Evolutionary conservation across 768 basidiomycete species (phyloP).

Genomic region (Hortiboletus campestris): DNA sequence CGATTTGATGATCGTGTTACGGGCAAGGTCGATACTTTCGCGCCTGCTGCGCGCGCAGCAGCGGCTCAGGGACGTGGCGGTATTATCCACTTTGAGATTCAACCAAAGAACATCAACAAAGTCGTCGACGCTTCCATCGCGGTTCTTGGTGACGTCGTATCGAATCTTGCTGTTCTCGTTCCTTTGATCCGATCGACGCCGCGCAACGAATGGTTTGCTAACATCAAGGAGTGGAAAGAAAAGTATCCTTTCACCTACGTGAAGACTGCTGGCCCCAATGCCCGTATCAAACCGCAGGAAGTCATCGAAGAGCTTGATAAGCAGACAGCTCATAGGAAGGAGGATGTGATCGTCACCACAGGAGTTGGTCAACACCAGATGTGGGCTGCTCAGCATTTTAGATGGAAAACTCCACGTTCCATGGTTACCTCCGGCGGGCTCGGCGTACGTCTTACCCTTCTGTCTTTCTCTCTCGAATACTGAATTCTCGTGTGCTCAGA

Average conservation of each 20-base stretch:
- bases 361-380: slow-evolving; percentile 99
- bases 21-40: slow-evolving; percentile 84
- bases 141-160: slow-evolving; percentile 88
- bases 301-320: slow-evolving; percentile 89
- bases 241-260: slow-evolving; percentile 88
- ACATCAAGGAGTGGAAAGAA: slow-evolving; percentile 82
- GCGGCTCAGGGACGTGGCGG: slow-evolving; percentile 86
- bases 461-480: not conserved
- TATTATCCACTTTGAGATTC: slow-evolving; percentile 99
- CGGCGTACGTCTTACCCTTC: slow-evolving; percentile 57
- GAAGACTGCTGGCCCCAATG: slow-evolving; percentile 54
- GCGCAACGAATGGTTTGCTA: slow-evolving; percentile 77
- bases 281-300: slow-evolving; percentile 92
- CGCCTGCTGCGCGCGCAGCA: slow-evolving; percentile 85
- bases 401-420: slow-evolving; percentile 84
- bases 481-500: slow-evolving; percentile 43
- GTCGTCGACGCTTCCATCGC: slow-evolving; percentile 94
- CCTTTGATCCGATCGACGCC: slow-evolving; percentile 67
- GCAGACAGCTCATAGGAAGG: slow-evolving; percentile 77
- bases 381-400: slow-evolving; percentile 96
- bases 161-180: slow-evolving; percentile 78
- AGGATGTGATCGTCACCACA: slow-evolving; percentile 84
- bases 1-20: slow-evolving; percentile 99
- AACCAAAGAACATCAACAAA: slow-evolving; percentile 99
- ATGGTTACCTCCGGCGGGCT: slow-evolving; percentile 95